Evolutionary conservation across 2,329 filamentous ascomycete genomes (phyloP).

Genomic region (Talaromyces rugulosus): DNA sequence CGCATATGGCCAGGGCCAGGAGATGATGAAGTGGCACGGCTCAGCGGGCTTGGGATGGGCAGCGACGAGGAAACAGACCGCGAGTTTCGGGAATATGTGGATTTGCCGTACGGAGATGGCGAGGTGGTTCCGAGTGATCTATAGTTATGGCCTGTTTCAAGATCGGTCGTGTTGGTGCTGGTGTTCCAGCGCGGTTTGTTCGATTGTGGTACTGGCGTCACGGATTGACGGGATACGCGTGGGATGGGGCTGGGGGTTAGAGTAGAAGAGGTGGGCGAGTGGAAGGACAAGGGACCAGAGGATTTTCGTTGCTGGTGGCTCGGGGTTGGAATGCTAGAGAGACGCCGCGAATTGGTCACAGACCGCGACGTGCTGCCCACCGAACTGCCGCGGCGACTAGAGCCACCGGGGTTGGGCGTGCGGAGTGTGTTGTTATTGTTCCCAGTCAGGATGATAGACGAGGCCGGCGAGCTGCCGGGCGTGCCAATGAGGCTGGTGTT

Average conservation of each 20-base stretch:
- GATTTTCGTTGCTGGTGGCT: slow-evolving; percentile 30
- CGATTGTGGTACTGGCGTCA: slow-evolving; percentile 33
- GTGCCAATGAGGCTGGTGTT: slow-evolving; percentile 66
- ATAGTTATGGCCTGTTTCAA: slow-evolving; percentile 66
- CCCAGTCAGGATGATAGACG: slow-evolving; percentile 56
- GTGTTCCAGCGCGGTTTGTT: slow-evolving; percentile 69
- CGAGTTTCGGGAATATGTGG: slow-evolving; percentile 22
- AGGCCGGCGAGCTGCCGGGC: slow-evolving; percentile 67
- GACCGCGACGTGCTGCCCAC: slow-evolving; percentile 38
- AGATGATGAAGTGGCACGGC: slow-evolving; percentile 39
- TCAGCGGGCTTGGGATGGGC: slow-evolving; percentile 37
- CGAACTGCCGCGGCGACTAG: slow-evolving; percentile 46
- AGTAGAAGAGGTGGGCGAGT: slow-evolving; percentile 26
- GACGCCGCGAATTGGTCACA: slow-evolving; percentile 38
- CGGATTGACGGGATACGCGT: slow-evolving; percentile 34
- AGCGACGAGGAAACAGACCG: slow-evolving; percentile 30
- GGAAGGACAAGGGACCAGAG: slow-evolving; percentile 30
- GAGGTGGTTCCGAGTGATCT: slow-evolving; percentile 59
- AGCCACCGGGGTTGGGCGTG: slow-evolving; percentile 40
- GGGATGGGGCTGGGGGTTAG: slow-evolving; percentile 50
- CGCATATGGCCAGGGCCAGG: slow-evolving; percentile 25
- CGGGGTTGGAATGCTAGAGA: slow-evolving; percentile 34
- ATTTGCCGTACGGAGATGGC: slow-evolving; percentile 50
- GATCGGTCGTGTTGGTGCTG: slow-evolving; percentile 60
- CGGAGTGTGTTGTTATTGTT: slow-evolving; percentile 38